phyloP scores from a whole-genome alignment of 768 basidiomycete species.

The Xanthoconium purpureum region DNA sequence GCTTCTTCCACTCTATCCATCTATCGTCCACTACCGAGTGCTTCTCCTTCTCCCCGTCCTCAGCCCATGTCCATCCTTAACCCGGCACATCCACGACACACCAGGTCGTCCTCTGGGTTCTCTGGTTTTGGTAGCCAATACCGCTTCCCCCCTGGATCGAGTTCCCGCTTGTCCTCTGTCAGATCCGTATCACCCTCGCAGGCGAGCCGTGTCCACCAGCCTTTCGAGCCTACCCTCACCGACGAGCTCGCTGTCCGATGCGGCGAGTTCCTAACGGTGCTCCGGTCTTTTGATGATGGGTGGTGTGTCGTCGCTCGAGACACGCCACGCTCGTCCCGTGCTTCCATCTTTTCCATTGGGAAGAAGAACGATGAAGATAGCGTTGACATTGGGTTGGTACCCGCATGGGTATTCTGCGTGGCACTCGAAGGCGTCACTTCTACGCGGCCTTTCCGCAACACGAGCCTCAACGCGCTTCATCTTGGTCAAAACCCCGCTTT shows the following conservation, averaged over 20 bases:
- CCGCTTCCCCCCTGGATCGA: background rate
- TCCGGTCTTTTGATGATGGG: constrained; percentile 72
- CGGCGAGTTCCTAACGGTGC: constrained; percentile 60
- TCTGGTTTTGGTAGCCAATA: constrained; percentile 40
- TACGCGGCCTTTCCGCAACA: constrained; percentile 61
- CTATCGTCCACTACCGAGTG: background rate
- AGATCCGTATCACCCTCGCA: constrained; percentile 31
- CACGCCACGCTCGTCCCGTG: constrained; percentile 36
- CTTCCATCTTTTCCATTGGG: constrained; percentile 29
- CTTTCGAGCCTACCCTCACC: constrained; percentile 66
- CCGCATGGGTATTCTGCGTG: constrained; percentile 74
- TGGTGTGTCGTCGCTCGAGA: constrained; percentile 75
- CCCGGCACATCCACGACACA: constrained; percentile 28
- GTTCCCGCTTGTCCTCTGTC: constrained; percentile 10
- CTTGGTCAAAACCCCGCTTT: constrained; percentile 36
- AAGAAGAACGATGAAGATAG: constrained; percentile 30
- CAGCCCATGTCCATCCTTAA: constrained; percentile 19
- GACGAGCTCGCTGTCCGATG: constrained; percentile 62
- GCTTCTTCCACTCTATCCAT: constrained; percentile 37
- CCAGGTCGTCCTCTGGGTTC: constrained; percentile 30
- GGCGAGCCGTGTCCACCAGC: constrained; percentile 56
- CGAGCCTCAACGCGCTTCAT: constrained; percentile 49
- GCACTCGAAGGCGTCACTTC: constrained; percentile 56
- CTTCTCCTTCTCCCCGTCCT: constrained; percentile 6
- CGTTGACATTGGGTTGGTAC: constrained; percentile 68